phyloP scores from a whole-genome alignment of 2,329 filamentous ascomycete species.

The Diaporthe sp. region DNA sequence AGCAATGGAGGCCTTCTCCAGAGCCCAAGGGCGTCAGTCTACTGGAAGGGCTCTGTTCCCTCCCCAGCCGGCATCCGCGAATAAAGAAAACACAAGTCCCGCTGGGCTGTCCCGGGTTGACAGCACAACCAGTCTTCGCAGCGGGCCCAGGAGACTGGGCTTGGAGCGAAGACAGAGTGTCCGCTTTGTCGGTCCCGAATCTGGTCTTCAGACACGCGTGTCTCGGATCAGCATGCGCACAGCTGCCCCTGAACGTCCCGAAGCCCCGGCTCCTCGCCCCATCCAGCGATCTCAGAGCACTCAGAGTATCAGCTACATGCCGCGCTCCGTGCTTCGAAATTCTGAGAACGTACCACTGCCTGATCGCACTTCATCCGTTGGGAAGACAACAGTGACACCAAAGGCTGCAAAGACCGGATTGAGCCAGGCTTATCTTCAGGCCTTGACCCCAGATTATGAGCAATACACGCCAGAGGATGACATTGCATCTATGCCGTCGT shows the following conservation, averaged over 20 bases:
- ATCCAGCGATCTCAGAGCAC: conserved; percentile 33
- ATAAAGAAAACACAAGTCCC: conserved; percentile 39
- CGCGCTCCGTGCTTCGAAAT: not conserved
- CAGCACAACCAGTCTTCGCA: conserved; percentile 42
- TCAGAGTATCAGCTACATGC: conserved; percentile 23
- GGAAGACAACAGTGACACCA: conserved; percentile 30
- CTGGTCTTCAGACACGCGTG: conserved; percentile 39
- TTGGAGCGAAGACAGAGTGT: conserved; percentile 67
- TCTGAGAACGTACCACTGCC: conserved; percentile 16
- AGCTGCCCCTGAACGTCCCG: not conserved
- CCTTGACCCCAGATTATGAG: conserved; percentile 55
- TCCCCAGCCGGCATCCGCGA: conserved; percentile 45
- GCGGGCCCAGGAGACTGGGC: conserved; percentile 43
- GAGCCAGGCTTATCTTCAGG: conserved; percentile 51
- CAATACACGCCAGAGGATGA: conserved; percentile 64
- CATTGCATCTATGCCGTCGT: conserved; percentile 60
- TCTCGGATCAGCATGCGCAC: conserved; percentile 37
- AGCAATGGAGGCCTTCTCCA: conserved; percentile 71
- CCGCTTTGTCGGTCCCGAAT: conserved; percentile 59
- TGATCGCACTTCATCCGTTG: conserved; percentile 36
- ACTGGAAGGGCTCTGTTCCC: conserved; percentile 53
- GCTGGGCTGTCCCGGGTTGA: conserved; percentile 41
- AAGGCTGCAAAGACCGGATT: not conserved
- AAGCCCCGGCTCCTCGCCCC: conserved; percentile 1
- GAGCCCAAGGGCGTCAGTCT: conserved; percentile 60